Evolutionary conservation across 1,139 yeast genomes (phyloP).

Genomic region (Suhomyces kunorum): DNA sequence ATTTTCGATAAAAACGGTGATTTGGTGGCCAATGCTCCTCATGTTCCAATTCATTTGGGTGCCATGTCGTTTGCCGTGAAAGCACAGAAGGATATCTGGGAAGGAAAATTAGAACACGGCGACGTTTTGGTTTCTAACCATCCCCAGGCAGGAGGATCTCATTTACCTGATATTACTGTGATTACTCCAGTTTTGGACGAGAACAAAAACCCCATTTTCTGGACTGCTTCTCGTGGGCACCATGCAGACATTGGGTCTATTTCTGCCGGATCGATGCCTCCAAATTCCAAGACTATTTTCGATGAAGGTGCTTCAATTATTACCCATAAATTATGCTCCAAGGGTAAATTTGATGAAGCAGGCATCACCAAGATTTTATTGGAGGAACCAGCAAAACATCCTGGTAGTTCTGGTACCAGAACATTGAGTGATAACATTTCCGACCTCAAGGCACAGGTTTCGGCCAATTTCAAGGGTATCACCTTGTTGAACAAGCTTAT

Average conservation of each 20-base stretch:
- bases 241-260: constrained; percentile 52
- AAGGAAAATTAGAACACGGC: constrained; percentile 60
- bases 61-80: constrained; percentile 86
- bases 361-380: constrained; percentile 40
- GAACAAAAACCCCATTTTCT: constrained; percentile 36
- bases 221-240: constrained; percentile 52
- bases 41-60: constrained; percentile 84
- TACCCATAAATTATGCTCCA: constrained; percentile 38
- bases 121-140: constrained; percentile 79
- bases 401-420: constrained; percentile 50
- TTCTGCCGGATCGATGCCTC: constrained; percentile 51
- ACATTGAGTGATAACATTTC: constrained; percentile 43
- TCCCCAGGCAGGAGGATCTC: constrained; percentile 81
- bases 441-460: constrained; percentile 47
- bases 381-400: constrained; percentile 47
- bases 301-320: constrained; percentile 50
- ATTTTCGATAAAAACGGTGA: constrained; percentile 74
- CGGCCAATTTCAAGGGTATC: constrained; percentile 47
- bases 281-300: constrained; percentile 44
- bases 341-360: constrained; percentile 43
- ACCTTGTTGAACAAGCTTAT: constrained; percentile 33
- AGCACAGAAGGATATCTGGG: constrained; percentile 66
- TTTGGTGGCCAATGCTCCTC: constrained; percentile 84
- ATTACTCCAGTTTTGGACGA: constrained; percentile 57
- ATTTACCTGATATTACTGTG: constrained; percentile 81